A percentile compares a stretch with the other conserved stretches of the same genome.
phyloP scores from a whole-genome alignment of 1,284 basidiomycete species.

The Leccinum pallidistipes region DNA sequence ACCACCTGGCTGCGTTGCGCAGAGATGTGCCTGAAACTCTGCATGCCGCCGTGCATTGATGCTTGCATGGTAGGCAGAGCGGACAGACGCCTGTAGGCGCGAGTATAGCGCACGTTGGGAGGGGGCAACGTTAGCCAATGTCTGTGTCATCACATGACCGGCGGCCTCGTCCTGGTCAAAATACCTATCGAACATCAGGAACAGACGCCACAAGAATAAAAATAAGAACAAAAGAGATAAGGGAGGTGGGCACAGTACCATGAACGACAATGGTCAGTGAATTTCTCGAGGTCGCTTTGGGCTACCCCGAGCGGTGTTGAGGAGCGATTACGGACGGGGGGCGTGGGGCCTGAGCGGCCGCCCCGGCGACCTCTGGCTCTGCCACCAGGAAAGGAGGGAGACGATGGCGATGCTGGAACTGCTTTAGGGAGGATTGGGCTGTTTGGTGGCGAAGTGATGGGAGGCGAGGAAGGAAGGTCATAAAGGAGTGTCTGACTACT shows the following conservation, averaged over 20 bases:
- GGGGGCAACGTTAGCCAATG: conserved; percentile 68
- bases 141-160: conserved; percentile 75
- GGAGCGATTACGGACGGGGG: conserved; percentile 55
- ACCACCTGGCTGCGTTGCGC: conserved; percentile 68
- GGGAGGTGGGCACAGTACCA: conserved; percentile 46
- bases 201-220: neutral
- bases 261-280: conserved; percentile 68
- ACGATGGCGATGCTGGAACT: conserved; percentile 50
- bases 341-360: conserved; percentile 49
- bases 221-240: neutral
- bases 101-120: conserved; percentile 76
- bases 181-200: conserved; percentile 53
- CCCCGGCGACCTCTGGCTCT: conserved; percentile 46
- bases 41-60: conserved; percentile 67
- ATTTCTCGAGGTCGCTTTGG: conserved; percentile 65
- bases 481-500: conserved; percentile 59
- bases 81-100: conserved; percentile 72
- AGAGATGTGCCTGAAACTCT: conserved; percentile 75
- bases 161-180: conserved; percentile 74
- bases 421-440: conserved; percentile 41
- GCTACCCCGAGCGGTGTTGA: conserved; percentile 60
- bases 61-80: conserved; percentile 72
- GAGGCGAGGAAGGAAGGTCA: conserved; percentile 64
- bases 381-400: conserved; percentile 51
- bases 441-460: conserved; percentile 49